phyloP scores from a whole-genome alignment of 2,329 filamentous ascomycete species.

The Epichloe sylvatica region DNA sequence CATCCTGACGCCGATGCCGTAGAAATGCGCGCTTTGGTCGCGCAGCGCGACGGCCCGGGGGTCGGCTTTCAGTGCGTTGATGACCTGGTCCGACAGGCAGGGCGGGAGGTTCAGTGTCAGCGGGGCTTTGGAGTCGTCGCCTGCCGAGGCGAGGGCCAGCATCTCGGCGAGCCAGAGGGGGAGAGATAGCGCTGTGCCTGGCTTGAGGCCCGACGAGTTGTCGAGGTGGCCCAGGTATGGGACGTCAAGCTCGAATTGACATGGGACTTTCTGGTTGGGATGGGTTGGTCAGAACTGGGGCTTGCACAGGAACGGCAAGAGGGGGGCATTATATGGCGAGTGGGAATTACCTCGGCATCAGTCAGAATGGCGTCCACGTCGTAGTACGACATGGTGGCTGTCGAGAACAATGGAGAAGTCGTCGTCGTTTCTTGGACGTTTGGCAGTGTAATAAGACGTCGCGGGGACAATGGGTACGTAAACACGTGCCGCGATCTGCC shows the following conservation, averaged over 20 bases:
- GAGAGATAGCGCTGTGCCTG: slow-evolving; percentile 65
- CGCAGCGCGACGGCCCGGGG: slow-evolving; percentile 74
- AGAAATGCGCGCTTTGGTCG: slow-evolving; percentile 75
- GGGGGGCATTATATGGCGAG: no score
- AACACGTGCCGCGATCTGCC: not conserved
- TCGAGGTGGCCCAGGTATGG: slow-evolving; percentile 80
- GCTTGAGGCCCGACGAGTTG: slow-evolving; percentile 65
- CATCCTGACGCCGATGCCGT: slow-evolving; percentile 70
- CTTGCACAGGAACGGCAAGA: no score
- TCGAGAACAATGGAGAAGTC: not conserved
- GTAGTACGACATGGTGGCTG: slow-evolving; percentile 55
- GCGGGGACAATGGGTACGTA: not conserved
- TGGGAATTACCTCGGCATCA: slow-evolving; percentile 52
- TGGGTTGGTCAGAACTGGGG: not conserved
- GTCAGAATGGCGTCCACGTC: slow-evolving; percentile 74
- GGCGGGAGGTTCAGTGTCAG: slow-evolving; percentile 70
- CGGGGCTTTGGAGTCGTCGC: slow-evolving; percentile 39
- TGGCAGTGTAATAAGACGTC: not conserved
- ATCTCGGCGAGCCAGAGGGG: slow-evolving; percentile 89
- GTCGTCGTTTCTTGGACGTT: not conserved
- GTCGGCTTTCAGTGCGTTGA: slow-evolving; percentile 84
- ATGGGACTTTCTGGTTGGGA: slow-evolving; percentile 66
- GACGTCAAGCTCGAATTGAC: slow-evolving; percentile 83
- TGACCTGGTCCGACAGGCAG: slow-evolving; percentile 62
- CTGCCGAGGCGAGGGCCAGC: slow-evolving; percentile 56